Conservation (phyloP, 768 basidiomycete genomes). For the Rickenella mellea region DNA sequence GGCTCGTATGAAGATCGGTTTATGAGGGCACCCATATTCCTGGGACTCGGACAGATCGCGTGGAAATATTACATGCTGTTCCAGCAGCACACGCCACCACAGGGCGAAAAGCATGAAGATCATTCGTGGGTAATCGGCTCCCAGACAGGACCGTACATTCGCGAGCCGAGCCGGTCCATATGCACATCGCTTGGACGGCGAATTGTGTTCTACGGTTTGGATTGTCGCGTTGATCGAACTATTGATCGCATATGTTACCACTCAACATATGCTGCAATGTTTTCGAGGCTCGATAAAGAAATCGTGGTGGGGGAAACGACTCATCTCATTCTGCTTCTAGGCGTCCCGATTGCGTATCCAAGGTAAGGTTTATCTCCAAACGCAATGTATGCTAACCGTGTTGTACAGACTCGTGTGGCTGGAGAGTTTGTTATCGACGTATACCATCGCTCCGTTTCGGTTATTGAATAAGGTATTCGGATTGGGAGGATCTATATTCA, state of each 20-base stretch:
- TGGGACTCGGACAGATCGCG: conserved; percentile 8
- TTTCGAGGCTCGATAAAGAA: conserved; percentile 4
- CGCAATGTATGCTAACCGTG: conserved; percentile 1
- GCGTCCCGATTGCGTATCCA: conserved; percentile 11
- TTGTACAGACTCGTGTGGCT: background rate
- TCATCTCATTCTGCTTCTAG: conserved; percentile 8
- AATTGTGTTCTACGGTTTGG: conserved; percentile 10
- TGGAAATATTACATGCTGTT: conserved; percentile 10
- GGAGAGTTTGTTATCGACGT: background rate
- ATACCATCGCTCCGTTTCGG: conserved; percentile 3
- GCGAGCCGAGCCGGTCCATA: conserved; percentile 4
- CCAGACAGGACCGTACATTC: conserved; percentile 7
- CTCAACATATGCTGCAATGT: conserved; percentile 10
- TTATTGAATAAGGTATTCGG: conserved; percentile 8
- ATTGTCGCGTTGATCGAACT: conserved; percentile 9
- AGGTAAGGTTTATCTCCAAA: conserved; percentile 5
- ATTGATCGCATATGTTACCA: conserved; percentile 6
- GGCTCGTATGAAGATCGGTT: conserved; percentile 8
- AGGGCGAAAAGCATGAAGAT: conserved; percentile 4
- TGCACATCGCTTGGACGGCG: conserved; percentile 8
- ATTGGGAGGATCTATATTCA: conserved; percentile 6
- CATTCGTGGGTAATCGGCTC: conserved; percentile 6
- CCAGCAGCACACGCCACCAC: conserved; percentile 8
- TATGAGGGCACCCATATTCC: conserved; percentile 9
- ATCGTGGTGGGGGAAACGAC: conserved; percentile 5